These are phyloP conservation scores for Fusarium euwallaceae DNA, from an alignment of 2,329 filamentous ascomycete genomes.

Conservation along the genomic window DNA sequence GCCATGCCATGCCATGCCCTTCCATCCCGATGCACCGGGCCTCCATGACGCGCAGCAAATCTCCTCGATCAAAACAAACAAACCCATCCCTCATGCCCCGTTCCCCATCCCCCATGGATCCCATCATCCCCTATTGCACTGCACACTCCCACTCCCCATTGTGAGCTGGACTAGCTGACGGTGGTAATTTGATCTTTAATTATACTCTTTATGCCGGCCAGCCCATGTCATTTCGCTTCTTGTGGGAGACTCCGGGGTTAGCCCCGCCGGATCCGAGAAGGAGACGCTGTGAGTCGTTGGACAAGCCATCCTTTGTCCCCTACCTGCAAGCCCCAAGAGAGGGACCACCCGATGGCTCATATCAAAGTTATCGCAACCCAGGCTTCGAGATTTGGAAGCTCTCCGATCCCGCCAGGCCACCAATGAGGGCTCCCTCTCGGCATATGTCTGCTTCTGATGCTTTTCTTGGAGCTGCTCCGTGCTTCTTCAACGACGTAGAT, in stretches of 20 bases:
- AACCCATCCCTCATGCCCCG: slow-evolving; percentile 21
- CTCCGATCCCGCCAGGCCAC: slow-evolving; percentile 25
- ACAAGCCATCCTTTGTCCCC: slow-evolving; percentile 27
- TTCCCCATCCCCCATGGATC: neutral
- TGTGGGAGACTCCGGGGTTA: slow-evolving; percentile 46
- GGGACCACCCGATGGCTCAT: slow-evolving; percentile 29
- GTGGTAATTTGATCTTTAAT: slow-evolving; percentile 48
- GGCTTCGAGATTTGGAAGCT: slow-evolving; percentile 23
- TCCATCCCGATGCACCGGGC: slow-evolving; percentile 37
- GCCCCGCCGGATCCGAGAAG: slow-evolving; percentile 39
- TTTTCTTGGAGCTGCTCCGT: slow-evolving; percentile 40
- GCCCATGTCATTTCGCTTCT: slow-evolving; percentile 51
- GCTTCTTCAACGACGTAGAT: slow-evolving; percentile 35
- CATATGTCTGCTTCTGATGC: slow-evolving; percentile 32
- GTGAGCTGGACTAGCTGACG: slow-evolving; percentile 36
- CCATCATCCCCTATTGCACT: slow-evolving; percentile 37
- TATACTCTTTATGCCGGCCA: slow-evolving; percentile 47
- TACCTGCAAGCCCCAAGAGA: slow-evolving; percentile 16
- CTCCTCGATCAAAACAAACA: slow-evolving; percentile 51
- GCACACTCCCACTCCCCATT: slow-evolving; percentile 44
- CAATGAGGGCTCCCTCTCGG: slow-evolving; percentile 40
- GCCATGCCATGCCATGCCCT: slow-evolving; percentile 4
- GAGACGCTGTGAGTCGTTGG: slow-evolving; percentile 20
- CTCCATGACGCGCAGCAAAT: slow-evolving; percentile 46
- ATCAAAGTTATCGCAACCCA: slow-evolving; percentile 41